phyloP scores from a whole-genome alignment of 2,329 filamentous ascomycete species.

The Lasiodiplodia sp. region DNA sequence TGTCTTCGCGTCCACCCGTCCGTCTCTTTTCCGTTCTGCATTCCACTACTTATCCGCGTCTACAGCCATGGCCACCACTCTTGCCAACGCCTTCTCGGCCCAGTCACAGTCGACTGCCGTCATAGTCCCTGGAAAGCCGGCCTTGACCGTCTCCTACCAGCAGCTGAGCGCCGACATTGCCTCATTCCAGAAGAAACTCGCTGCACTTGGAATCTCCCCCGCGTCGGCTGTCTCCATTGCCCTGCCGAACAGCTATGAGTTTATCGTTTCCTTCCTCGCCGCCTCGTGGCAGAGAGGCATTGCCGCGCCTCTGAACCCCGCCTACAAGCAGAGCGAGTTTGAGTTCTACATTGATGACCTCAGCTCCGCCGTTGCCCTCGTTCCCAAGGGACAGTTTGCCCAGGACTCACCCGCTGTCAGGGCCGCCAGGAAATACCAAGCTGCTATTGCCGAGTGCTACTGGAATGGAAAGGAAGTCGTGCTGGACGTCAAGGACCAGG shows the following conservation, averaged over 20 bases:
- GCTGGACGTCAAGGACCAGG: slow-evolving; percentile 78
- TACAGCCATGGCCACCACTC: slow-evolving; percentile 63
- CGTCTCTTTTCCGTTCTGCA: not conserved
- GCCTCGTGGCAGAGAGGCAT: slow-evolving; percentile 83
- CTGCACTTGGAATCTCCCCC: slow-evolving; percentile 73
- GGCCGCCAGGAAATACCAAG: slow-evolving; percentile 79
- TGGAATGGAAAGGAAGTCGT: slow-evolving; percentile 76
- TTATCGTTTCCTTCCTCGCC: slow-evolving; percentile 87
- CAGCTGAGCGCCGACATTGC: slow-evolving; percentile 71
- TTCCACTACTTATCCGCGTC: slow-evolving; percentile 1
- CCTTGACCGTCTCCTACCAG: slow-evolving; percentile 73
- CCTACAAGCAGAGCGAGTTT: slow-evolving; percentile 89
- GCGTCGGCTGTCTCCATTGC: slow-evolving; percentile 81
- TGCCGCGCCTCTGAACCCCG: slow-evolving; percentile 85
- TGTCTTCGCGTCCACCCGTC: not conserved
- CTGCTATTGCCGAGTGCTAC: slow-evolving; percentile 87
- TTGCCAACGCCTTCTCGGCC: slow-evolving; percentile 64
- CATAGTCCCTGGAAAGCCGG: slow-evolving; percentile 73
- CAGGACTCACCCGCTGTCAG: slow-evolving; percentile 74
- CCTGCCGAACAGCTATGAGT: slow-evolving; percentile 84
- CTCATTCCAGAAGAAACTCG: slow-evolving; percentile 79
- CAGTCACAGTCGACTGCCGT: slow-evolving; percentile 66
- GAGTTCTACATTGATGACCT: slow-evolving; percentile 92
- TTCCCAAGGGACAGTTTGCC: slow-evolving; percentile 73
- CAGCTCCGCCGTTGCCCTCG: slow-evolving; percentile 78